phyloP scores from a whole-genome alignment of 768 basidiomycete genomes.

The Collybia nuda region DNA sequence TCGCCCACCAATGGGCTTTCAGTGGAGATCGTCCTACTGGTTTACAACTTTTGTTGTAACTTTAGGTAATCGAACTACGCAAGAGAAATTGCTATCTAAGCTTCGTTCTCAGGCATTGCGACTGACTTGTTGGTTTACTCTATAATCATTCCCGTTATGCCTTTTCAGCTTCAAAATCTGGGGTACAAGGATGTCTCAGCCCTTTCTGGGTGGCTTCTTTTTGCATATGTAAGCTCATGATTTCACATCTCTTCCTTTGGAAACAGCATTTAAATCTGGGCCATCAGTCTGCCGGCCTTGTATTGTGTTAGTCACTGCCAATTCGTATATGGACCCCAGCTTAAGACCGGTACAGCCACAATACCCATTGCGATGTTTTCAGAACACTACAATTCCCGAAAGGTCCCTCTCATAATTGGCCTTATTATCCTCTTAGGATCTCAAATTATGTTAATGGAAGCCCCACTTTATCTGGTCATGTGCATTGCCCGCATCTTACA shows the following conservation, averaged over 20 bases:
- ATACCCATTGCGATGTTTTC: constrained; percentile 58
- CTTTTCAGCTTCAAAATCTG: constrained; percentile 57
- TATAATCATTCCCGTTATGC: constrained; percentile 61
- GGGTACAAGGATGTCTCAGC: constrained; percentile 45
- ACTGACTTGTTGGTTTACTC: constrained; percentile 63
- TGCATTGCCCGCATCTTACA: constrained; percentile 57
- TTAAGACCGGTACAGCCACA: constrained; percentile 35
- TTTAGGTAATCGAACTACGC: constrained; percentile 30
- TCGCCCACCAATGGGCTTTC: constrained; percentile 40
- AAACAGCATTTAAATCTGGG: constrained; percentile 2
- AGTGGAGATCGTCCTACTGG: constrained; percentile 60
- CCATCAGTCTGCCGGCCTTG: constrained; percentile 53
- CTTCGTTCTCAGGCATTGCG: constrained; percentile 31
- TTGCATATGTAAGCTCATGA: constrained; percentile 47
- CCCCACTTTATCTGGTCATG: constrained; percentile 56
- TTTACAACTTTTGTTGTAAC: constrained; percentile 55
- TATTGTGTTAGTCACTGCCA: constrained; percentile 39
- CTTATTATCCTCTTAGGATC: constrained; percentile 50
- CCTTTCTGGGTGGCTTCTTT: constrained; percentile 60
- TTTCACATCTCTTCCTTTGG: background rate
- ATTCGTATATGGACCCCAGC: background rate
- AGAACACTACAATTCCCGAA: constrained; percentile 47
- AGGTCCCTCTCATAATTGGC: constrained; percentile 49
- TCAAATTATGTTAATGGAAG: constrained; percentile 64
- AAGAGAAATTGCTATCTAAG: too few species aligned